Base-by-base conservation (phyloP, 2,329 filamentous ascomycete genomes). In the Alternaria angustiovoidea region DNA sequence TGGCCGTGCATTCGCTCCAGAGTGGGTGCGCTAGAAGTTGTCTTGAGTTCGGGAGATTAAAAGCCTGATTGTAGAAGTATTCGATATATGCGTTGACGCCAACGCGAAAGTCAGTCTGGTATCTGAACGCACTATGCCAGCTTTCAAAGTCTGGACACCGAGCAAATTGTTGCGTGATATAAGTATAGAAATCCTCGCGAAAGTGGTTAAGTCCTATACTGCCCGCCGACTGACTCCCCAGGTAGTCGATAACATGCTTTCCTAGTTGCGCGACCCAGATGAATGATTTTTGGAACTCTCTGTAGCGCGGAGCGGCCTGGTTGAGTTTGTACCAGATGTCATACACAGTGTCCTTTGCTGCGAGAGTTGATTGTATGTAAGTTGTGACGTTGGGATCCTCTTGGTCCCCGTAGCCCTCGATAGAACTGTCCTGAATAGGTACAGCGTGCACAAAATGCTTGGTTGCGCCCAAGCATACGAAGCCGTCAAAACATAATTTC, bases 201-300 rank as follows among this genome's bases (percentile, higher is more conserved):
- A 95, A 94, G 52, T n/a, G n/a, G n/a, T n/a, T n/a, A n/a, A 0
- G 78, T 75, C 20, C 46, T 1, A 90, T 83, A 8, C 73, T 66
- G 2, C 63, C 54, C 11, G 34, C 12, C 0, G 57, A 28, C 2
- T 75, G n/a, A n/a, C n/a, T n/a, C n/a, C n/a, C 66, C 48, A 91
- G 80, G 65, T 85, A 95, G 62, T 93, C 89, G 1, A 93, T 82
- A 24, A 91, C 84, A 67, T 93, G 88, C 70, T 94, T 94, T 0
- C 86, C 83, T 0, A 95, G 79, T 53, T 90, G 84, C 0, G 87
- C 89, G 1, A 94, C 76, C 91, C 91, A 95, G 0, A 88, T 60
- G 62, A 93, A 94, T 0, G 86, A 83, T 0, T n/a, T n/a, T n/a
- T n/a, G n/a, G n/a, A n/a, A n/a, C n/a, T n/a, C n/a, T n/a, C n/a